A percentile compares a stretch with the other conserved stretches of the same genome.
phyloP scores from a whole-genome alignment of 139 green algal species.

The Chlorella vulgaris region DNA sequence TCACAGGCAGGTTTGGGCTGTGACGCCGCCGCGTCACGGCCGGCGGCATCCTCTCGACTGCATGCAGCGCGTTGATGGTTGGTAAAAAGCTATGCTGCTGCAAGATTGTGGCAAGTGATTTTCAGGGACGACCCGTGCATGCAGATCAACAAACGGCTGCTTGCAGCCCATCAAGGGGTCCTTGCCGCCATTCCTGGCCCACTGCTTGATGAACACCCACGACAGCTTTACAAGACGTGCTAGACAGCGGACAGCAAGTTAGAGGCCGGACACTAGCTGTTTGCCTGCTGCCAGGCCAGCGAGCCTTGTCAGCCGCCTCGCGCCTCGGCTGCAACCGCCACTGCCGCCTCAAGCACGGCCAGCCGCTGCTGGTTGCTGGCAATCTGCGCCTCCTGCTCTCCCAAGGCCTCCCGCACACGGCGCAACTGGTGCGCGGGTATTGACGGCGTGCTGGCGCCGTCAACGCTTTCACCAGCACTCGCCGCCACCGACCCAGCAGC shows the following conservation, averaged over 20 bases:
- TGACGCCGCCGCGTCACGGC: not conserved
- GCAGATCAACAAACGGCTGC: no score
- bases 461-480: not conserved
- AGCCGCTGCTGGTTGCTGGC: slow-evolving; percentile 22
- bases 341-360: slow-evolving; percentile 22
- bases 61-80: no score
- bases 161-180: no score
- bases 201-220: no score
- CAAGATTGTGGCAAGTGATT: not conserved
- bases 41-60: not conserved
- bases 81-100: not conserved
- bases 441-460: not conserved
- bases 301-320: no score
- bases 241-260: no score
- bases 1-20: not conserved
- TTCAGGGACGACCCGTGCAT: not conserved
- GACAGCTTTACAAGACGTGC: no score
- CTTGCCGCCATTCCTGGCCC: no score
- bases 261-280: no score
- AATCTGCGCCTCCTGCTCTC: slow-evolving; percentile 32
- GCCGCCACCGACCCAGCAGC: not conserved
- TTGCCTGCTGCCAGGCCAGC: no score
- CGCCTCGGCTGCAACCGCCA: not conserved
- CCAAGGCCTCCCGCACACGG: slow-evolving; percentile 43
- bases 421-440: slow-evolving; percentile 44